Evolutionary conservation across 2,329 filamentous ascomycete species (phyloP), one percentile per base, ranked within the genome.

Genomic region (Colletotrichum spinosum): DNA sequence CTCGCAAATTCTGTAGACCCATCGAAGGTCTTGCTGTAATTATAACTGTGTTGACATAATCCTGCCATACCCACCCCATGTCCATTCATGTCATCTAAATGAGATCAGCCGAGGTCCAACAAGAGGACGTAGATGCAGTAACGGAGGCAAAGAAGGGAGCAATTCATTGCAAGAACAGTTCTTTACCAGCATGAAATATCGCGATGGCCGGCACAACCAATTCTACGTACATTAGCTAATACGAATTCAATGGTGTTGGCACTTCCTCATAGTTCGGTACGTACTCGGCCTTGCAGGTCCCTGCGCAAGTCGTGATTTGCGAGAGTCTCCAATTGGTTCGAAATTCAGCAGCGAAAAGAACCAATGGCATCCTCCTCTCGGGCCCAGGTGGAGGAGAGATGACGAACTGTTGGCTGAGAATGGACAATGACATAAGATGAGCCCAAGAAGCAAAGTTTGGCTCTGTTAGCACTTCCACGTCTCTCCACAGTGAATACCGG

Each of bases 321-420:
- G 53, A 33, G 42, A 17, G 13, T 12, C 42, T 63, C 11, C 48
- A 41, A 66, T 66, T 66, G 63, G 63, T 15, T 42, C 45, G 25
- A 56, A 66, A 52, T 49, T 49, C 58, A 48, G 53, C 35, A 49
- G 42, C n/a, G 25, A 42, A 38, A 48, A 45, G 63, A 44, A 25
- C 63, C 63, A 66, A 66, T 66, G 33, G 42, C 52, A 63, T 44
- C 34, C 58, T 39, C 53, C 53, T 49, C 45, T 38, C 11, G 17
- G 53, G 12, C 58, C 59, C 67, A 67, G 63, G 67, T 68, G 67
- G 67, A 67, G 55, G 55, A 65, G 38, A 15, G 25, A 68, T 67
- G 67, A 68, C 67, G 67, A 67, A 64, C 55, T 64, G 67, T 68
- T 67, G 67, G 67, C 57, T 56, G 53, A 55, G 50, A 58, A 56